Percentiles rank a stretch among this genome's conserved stretches.
These are phyloP conservation scores for Durio zibethinus DNA, from an alignment of 345 rosid species.

Conservation along the genomic window DNA sequence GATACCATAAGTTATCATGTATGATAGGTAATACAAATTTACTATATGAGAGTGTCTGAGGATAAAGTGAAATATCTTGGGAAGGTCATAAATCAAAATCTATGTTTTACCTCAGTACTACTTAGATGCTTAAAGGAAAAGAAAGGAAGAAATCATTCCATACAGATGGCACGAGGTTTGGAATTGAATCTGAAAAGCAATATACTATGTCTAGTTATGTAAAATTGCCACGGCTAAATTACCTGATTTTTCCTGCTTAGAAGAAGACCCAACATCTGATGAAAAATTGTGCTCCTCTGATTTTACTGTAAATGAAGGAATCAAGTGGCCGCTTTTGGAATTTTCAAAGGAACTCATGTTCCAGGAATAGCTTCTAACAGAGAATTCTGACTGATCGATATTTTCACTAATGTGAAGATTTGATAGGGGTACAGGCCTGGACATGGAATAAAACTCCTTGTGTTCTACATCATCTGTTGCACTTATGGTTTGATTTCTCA, in stretches of 20 bases:
- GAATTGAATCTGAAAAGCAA: too few species aligned
- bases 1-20: not conserved
- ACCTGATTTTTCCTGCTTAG: conserved; percentile 7
- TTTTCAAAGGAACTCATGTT: not conserved
- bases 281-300: not conserved
- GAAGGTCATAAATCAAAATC: not conserved
- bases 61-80: not conserved
- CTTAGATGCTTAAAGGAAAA: too few species aligned
- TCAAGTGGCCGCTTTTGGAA: not conserved
- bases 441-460: conserved; percentile 32
- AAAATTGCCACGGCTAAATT: not conserved
- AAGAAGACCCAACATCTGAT: not conserved
- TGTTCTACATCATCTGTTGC: conserved; percentile 24
- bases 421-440: conserved; percentile 32
- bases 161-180: too few species aligned
- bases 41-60: not conserved
- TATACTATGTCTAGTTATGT: not conserved
- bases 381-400: not conserved
- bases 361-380: not conserved
- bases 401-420: conserved; percentile 15
- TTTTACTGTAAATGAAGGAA: not conserved
- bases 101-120: too few species aligned
- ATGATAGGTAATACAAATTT: not conserved
- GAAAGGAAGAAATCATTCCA: too few species aligned
- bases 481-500: conserved; percentile 18